Conservation (phyloP, 2,329 filamentous ascomycete species). For the Cyphellophora europaea region DNA sequence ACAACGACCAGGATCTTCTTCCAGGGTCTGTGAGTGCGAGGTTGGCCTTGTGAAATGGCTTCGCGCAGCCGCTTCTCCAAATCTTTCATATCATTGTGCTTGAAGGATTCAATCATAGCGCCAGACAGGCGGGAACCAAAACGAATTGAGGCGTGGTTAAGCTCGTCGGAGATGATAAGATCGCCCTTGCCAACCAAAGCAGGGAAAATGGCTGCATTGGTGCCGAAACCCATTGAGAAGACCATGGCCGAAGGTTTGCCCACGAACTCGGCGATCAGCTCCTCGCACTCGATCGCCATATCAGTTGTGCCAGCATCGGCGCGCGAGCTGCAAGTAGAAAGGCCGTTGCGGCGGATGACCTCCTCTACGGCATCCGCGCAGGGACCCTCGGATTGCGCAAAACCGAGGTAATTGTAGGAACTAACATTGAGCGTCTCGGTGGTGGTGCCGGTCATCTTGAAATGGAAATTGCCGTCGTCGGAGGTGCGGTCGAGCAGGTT, state of each 20-base stretch:
- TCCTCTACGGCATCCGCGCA: conserved; percentile 91
- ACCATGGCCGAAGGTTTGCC: conserved; percentile 93
- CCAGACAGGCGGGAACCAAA: conserved; percentile 89
- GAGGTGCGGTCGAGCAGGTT: conserved; percentile 86
- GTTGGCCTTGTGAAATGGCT: conserved; percentile 91
- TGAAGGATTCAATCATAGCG: conserved; percentile 91
- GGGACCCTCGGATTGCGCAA: conserved; percentile 92
- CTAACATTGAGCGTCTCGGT: conserved; percentile 98
- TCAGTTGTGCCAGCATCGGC: conserved; percentile 81
- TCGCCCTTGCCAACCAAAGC: conserved; percentile 87
- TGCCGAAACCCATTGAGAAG: conserved; percentile 98
- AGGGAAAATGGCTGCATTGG: conserved; percentile 87
- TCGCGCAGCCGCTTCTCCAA: conserved; percentile 81
- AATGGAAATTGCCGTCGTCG: conserved; percentile 83
- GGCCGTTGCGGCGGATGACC: conserved; percentile 72
- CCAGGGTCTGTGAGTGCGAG: conserved; percentile 96
- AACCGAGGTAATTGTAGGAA: conserved; percentile 98
- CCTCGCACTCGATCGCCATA: conserved; percentile 79
- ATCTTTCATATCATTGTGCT: conserved; percentile 90
- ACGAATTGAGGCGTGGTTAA: conserved; percentile 96
- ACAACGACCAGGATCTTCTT: conserved; percentile 97
- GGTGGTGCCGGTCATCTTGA: conserved; percentile 77
- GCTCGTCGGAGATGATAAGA: conserved; percentile 89
- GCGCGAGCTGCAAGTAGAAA: conserved; percentile 72
- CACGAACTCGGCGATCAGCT: conserved; percentile 79